Evolutionary conservation across 164 flowering plant species (phyloP), one percentile per base, ranked within the genome.

Genomic region (Annona squamosa): DNA sequence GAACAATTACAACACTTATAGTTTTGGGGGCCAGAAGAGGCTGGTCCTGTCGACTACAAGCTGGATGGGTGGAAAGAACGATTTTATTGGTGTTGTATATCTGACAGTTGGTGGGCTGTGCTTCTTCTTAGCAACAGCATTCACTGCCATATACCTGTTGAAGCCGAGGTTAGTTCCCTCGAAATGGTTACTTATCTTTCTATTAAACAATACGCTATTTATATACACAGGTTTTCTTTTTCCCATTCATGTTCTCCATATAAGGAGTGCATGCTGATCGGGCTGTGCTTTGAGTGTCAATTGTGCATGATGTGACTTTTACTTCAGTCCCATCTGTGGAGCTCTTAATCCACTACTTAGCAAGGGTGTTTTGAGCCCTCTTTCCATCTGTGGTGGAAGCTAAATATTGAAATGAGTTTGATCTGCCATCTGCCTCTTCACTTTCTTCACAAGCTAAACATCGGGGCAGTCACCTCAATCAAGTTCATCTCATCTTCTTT

Each of bases 1-100:
- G 78, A 96, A 96, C 84, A 78, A 80, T 65, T 96, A 96, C 77
- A 93, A 96, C 79, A 96, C 98, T 0, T 96, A 93, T 82, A 90
- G 91, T 76, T 93, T 93, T 73, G 79, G 77, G 63, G 99, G 99
- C 48, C 90, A 92, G 81, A 96, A 96, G 88, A 92, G 86, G 82
- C 91, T 96, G 63, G 99, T 93, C 71, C 92, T 96, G 59, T 96
- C 99, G 6, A 96, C 98, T 18, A 85, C 99, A 4, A 91, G 94
- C 79, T 96, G 98, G 98, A 85, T 96, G 71, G 99, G 99, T 67
- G 99, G 99, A 57, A 96, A 90, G 84, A 96, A 96, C 73, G 91
- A 96, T 74, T 96, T 96, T 76, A 90, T 96, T 69, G 99, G 99
- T 71, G 84, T 92, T 67, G 98, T 97, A 56, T 92, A 93, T 78